phyloP scores from a whole-genome alignment of 352 stramenopile genomes.

The Thalassiosira hispida region DNA sequence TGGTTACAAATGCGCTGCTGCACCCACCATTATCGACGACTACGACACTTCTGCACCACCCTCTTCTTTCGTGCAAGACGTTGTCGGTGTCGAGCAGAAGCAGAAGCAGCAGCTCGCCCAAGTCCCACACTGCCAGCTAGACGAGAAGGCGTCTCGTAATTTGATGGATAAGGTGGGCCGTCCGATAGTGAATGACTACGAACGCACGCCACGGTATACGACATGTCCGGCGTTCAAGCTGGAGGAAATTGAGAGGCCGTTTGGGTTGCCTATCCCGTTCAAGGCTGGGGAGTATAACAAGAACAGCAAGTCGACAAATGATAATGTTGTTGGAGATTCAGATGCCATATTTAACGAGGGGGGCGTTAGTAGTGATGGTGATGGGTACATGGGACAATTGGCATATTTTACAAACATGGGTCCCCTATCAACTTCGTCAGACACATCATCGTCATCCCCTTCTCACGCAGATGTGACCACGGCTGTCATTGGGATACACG shows the following conservation, averaged over 20 bases:
- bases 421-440: neutral
- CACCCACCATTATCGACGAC: neutral
- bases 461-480: constrained; percentile 16
- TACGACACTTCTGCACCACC: too few relatives aligned
- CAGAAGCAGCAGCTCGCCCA: neutral
- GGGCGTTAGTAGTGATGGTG: too few relatives aligned
- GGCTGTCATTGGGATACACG: constrained; percentile 72
- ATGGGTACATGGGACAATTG: constrained; percentile 25
- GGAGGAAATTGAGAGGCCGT: constrained; percentile 11
- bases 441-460: neutral
- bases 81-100: neutral
- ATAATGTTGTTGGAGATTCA: neutral
- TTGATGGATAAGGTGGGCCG: constrained; percentile 8
- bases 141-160: neutral
- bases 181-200: constrained; percentile 23
- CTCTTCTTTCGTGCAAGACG: neutral
- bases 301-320: neutral
- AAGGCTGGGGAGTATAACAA: neutral
- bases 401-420: constrained; percentile 51
- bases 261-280: constrained; percentile 21
- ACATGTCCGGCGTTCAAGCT: constrained; percentile 19
- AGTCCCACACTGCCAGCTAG: constrained; percentile 5
- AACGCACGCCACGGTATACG: constrained; percentile 32
- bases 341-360: too few relatives aligned
- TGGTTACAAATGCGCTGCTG: constrained; percentile 16